Conservation (phyloP, 768 basidiomycete species). For the Mycena albidolilacea region DNA sequence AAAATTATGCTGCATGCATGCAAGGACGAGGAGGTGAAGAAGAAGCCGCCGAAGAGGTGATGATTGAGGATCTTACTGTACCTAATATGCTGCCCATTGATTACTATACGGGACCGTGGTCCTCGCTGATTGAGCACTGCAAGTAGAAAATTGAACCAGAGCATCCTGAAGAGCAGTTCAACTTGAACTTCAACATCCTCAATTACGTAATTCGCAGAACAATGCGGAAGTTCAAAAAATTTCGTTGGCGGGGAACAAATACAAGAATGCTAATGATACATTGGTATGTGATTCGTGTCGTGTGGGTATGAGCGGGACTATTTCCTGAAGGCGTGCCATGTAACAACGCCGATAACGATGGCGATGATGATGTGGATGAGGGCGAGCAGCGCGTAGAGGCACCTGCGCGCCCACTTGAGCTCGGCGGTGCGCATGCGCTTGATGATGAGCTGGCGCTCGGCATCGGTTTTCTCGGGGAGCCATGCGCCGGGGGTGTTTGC, state of each 20-base stretch:
- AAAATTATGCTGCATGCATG: constrained; percentile 72
- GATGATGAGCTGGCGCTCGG: constrained; percentile 63
- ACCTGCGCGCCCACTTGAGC: constrained; percentile 70
- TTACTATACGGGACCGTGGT: too few species aligned
- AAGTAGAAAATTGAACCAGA: too few species aligned
- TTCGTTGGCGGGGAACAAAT: constrained; percentile 1
- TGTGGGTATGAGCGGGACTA: background rate
- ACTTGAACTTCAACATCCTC: background rate
- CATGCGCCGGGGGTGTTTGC: constrained; percentile 55
- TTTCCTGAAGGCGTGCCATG: constrained; percentile 14
- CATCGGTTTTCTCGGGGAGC: constrained; percentile 70
- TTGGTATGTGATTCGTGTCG: background rate
- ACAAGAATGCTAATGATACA: constrained; percentile 30
- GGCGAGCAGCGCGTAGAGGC: constrained; percentile 66
- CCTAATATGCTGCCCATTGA: too few species aligned
- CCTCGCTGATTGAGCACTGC: too few species aligned
- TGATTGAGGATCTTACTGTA: too few species aligned
- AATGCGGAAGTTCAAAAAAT: constrained; percentile 21
- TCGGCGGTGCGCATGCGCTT: constrained; percentile 63
- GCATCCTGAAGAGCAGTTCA: background rate
- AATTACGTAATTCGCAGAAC: constrained; percentile 18
- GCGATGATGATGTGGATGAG: constrained; percentile 55
- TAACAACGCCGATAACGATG: constrained; percentile 24
- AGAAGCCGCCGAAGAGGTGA: constrained; percentile 39
- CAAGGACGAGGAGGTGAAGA: constrained; percentile 74